A percentile compares a stretch with the other conserved stretches of the same genome.
Evolutionary conservation across 1,284 basidiomycete species (phyloP).

Genomic region (Albatrellus sp.): DNA sequence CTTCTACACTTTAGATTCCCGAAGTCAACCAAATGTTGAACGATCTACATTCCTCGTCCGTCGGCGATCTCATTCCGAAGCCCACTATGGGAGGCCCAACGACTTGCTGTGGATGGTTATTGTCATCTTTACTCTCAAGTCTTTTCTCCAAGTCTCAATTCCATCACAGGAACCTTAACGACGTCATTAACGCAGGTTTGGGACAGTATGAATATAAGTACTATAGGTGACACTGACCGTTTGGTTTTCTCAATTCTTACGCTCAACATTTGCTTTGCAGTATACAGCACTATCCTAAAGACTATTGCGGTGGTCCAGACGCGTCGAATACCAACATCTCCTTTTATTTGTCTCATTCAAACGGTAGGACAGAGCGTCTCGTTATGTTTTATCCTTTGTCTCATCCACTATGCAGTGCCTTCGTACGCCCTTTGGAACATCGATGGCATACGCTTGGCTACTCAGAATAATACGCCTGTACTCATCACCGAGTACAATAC

Average conservation of each 20-base stretch:
- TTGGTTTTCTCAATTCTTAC: neutral
- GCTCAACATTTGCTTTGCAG: neutral
- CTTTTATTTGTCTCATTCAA: neutral
- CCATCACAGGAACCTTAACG: neutral
- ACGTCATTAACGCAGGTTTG: neutral
- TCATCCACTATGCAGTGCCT: neutral
- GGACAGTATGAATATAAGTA: neutral
- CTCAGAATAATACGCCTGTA: neutral
- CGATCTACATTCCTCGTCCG: neutral
- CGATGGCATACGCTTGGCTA: neutral
- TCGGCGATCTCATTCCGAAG: neutral
- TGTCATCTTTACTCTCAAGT: neutral
- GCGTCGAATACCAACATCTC: constrained; percentile 1
- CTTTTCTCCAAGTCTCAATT: neutral
- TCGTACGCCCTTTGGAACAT: neutral
- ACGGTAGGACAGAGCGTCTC: neutral
- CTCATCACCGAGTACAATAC: constrained; percentile 2
- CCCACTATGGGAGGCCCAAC: neutral
- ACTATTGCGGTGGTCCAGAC: neutral
- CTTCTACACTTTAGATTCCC: neutral
- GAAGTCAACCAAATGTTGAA: neutral
- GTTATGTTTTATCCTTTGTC: neutral
- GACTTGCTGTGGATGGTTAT: neutral
- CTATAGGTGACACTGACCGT: neutral
- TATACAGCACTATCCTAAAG: neutral